phyloP scores from a whole-genome alignment of 208 protist species.

The Blastocrithidia nonstop region DNA sequence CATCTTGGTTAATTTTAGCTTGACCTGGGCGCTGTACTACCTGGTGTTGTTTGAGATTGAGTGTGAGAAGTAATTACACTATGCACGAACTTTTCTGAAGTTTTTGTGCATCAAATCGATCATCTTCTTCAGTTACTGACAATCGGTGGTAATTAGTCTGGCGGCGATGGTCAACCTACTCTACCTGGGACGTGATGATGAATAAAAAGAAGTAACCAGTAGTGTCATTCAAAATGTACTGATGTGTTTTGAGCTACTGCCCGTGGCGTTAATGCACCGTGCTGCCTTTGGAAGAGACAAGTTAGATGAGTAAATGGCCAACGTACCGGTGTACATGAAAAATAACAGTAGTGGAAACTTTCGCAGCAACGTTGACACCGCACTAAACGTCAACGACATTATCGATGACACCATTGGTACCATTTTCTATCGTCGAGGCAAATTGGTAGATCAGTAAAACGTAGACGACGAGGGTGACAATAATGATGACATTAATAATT shows the following conservation, averaged over 20 bases:
- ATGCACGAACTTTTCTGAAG: slow-evolving; percentile 71
- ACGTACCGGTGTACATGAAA: slow-evolving; percentile 69
- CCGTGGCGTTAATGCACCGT: slow-evolving; percentile 67
- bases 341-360: slow-evolving; percentile 38
- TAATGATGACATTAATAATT: slow-evolving; percentile 9
- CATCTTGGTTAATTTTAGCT: slow-evolving; percentile 71
- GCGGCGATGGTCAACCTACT: slow-evolving; percentile 21
- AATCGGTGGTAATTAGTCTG: slow-evolving; percentile 48
- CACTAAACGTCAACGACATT: slow-evolving; percentile 62
- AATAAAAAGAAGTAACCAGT: slow-evolving; percentile 22
- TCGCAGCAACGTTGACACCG: slow-evolving; percentile 51
- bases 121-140: slow-evolving; percentile 85
- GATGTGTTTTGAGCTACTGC: slow-evolving; percentile 76
- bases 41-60: slow-evolving; percentile 80
- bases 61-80: slow-evolving; percentile 62
- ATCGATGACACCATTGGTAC: slow-evolving; percentile 71
- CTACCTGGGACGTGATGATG: slow-evolving; percentile 21
- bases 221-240: slow-evolving; percentile 65
- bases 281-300: slow-evolving; percentile 57
- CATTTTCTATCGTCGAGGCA: slow-evolving; percentile 65
- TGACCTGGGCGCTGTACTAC: slow-evolving; percentile 72
- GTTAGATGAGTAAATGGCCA: slow-evolving; percentile 63
- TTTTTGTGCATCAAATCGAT: slow-evolving; percentile 82
- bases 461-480: slow-evolving; percentile 26
- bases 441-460: slow-evolving; percentile 69